Evolutionary conservation across 2,329 filamentous ascomycete genomes (phyloP).

Genomic region (Scleromitrula shiraiana): DNA sequence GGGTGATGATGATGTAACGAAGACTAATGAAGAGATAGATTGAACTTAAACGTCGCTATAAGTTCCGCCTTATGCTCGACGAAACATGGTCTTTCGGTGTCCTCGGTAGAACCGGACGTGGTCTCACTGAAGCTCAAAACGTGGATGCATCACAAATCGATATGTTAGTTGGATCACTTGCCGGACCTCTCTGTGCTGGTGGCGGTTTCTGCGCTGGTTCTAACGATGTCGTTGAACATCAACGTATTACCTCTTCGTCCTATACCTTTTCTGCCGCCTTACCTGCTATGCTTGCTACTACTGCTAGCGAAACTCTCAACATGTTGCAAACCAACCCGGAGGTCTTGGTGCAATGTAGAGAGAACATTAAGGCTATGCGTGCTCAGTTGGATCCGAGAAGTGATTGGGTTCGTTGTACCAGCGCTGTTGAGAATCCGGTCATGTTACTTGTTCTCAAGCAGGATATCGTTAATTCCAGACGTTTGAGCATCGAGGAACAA

Average conservation of each 20-base stretch:
- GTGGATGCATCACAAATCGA: conserved; percentile 90
- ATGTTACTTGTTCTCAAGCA: conserved; percentile 77
- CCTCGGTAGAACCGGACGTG: conserved; percentile 81
- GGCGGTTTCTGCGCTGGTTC: conserved; percentile 94
- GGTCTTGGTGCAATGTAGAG: conserved; percentile 67
- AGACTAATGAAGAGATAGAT: conserved; percentile 42
- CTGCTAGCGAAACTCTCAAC: conserved; percentile 81
- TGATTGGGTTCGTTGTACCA: conserved; percentile 84
- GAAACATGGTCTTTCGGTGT: conserved; percentile 98
- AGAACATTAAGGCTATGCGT: conserved; percentile 80
- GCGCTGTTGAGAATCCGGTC: conserved; percentile 75
- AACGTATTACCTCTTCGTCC: conserved; percentile 83
- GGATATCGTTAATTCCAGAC: conserved; percentile 66
- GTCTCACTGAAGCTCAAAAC: conserved; percentile 92
- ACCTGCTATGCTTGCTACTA: conserved; percentile 90
- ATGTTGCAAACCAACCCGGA: conserved; percentile 83
- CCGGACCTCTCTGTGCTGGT: conserved; percentile 82
- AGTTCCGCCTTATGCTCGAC: conserved; percentile 94
- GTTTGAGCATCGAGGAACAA: conserved; percentile 66
- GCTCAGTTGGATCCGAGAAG: conserved; percentile 85
- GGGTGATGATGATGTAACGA: neutral
- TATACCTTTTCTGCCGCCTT: conserved; percentile 96
- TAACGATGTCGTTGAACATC: conserved; percentile 88
- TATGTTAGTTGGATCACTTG: conserved; percentile 92
- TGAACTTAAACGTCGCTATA: conserved; percentile 91